Conservation (phyloP, 2,329 filamentous ascomycete species). For the Ophiostoma tasmaniense region DNA sequence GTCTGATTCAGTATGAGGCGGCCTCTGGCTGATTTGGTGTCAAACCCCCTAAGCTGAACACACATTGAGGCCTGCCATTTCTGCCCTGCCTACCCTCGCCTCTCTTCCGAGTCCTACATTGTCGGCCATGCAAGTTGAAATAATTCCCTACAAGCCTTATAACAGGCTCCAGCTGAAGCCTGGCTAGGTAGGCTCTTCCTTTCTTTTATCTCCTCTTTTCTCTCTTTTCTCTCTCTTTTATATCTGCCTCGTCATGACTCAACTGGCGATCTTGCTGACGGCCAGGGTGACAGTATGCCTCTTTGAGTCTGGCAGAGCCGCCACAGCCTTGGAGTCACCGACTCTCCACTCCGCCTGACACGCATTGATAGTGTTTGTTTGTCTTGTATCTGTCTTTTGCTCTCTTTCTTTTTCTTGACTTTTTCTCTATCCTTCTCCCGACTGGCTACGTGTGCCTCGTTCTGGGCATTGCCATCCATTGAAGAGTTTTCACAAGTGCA, state of each 20-base stretch:
- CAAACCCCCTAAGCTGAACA: neutral
- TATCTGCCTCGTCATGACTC: neutral
- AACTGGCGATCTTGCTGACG: slow-evolving; percentile 3
- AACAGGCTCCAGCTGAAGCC: neutral
- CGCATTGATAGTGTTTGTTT: neutral
- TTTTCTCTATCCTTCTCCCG: too few species aligned
- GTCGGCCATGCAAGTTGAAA: neutral
- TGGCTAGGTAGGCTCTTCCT: neutral
- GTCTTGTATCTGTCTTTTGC: too few species aligned
- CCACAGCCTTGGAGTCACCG: neutral
- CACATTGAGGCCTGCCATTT: neutral
- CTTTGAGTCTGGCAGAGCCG: neutral
- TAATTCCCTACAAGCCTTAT: neutral
- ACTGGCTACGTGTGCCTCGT: neutral
- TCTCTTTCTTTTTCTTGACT: neutral
- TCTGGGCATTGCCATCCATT: neutral
- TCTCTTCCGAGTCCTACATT: neutral
- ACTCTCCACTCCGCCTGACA: neutral
- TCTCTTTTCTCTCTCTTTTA: neutral
- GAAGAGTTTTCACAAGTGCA: neutral
- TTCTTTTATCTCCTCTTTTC: neutral
- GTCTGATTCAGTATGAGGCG: too few species aligned
- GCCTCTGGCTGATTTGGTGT: too few species aligned
- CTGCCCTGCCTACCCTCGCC: too few species aligned
- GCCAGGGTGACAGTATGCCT: neutral